Percentiles rank a stretch among this genome's conserved stretches.
phyloP scores from a whole-genome alignment of 306 rosid species.

The Castanea mollissima region DNA sequence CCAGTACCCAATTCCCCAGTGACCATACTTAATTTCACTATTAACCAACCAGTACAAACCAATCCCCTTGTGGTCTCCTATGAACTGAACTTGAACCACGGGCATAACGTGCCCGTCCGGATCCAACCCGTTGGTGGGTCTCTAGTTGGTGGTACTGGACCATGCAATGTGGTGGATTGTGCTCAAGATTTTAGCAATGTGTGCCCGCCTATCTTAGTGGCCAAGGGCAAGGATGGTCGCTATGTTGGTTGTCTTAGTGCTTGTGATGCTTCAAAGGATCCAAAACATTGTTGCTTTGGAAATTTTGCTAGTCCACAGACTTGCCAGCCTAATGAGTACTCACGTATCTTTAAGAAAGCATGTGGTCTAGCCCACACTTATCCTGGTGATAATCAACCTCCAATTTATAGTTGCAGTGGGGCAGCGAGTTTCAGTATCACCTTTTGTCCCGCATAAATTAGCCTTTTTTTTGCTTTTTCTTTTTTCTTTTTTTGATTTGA shows the following conservation, averaged over 20 bases:
- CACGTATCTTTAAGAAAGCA: slow-evolving; percentile 4
- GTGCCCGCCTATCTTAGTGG: slow-evolving; percentile 21
- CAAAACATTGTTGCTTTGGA: slow-evolving; percentile 32
- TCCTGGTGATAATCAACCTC: slow-evolving; percentile 26
- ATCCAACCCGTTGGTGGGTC: slow-evolving; percentile 33
- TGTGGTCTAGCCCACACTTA: slow-evolving; percentile 28
- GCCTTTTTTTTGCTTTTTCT: no score
- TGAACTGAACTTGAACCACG: slow-evolving; percentile 35
- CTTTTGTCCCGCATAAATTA: slow-evolving; percentile 17
- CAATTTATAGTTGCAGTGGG: slow-evolving; percentile 31
- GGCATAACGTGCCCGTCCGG: slow-evolving; percentile 28
- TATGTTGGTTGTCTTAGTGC: slow-evolving; percentile 38
- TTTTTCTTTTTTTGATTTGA: no score
- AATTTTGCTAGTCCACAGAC: not conserved
- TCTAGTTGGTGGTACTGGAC: slow-evolving; percentile 20
- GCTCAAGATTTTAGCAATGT: slow-evolving; percentile 1
- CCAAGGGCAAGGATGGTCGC: not conserved
- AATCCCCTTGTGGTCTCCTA: slow-evolving; percentile 26
- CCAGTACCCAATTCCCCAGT: slow-evolving; percentile 25
- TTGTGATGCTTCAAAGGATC: slow-evolving; percentile 29
- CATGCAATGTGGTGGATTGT: slow-evolving; percentile 34
- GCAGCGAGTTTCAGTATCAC: slow-evolving; percentile 27
- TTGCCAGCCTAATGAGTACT: slow-evolving; percentile 15
- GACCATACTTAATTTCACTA: slow-evolving; percentile 24
- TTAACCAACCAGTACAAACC: not conserved